Conservation (phyloP, 2,329 filamentous ascomycete genomes). For the Talaromyces sp. region DNA sequence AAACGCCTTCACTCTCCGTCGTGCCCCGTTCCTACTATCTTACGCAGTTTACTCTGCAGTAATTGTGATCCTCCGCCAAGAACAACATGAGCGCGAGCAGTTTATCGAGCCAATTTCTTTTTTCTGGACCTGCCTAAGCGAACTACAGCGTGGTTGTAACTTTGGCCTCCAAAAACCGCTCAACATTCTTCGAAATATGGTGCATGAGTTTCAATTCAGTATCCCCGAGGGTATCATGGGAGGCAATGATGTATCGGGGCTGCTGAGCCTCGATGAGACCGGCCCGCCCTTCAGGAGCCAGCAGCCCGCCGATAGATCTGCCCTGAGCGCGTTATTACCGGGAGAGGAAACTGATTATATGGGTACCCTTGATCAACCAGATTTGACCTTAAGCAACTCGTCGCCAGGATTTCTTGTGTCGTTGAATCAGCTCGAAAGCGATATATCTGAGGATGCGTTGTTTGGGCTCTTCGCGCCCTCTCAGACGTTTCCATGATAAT, state of each 20-base stretch:
- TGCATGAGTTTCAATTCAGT: constrained; percentile 17
- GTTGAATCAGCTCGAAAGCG: constrained; percentile 8
- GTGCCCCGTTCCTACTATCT: constrained; percentile 13
- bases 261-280: not conserved
- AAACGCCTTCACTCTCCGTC: constrained; percentile 13
- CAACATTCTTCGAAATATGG: constrained; percentile 27
- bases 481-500: not conserved
- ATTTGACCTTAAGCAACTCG: not conserved
- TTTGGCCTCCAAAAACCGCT: constrained; percentile 34
- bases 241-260: not conserved
- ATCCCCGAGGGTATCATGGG: not conserved
- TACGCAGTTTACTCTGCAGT: constrained; percentile 16
- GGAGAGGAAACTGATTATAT: not conserved
- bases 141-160: constrained; percentile 31
- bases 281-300: not conserved
- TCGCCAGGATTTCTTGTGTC: constrained; percentile 8
- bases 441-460: constrained; percentile 9
- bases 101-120: constrained; percentile 28
- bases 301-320: not conserved
- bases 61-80: constrained; percentile 14
- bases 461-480: constrained; percentile 6
- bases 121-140: constrained; percentile 33
- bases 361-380: not conserved
- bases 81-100: constrained; percentile 10
- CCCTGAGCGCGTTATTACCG: not conserved